Percentiles rank a stretch among this genome's conserved stretches.
Evolutionary conservation across 1,284 basidiomycete species (phyloP).

Genomic region (Pyrrhoderma lamaoense): DNA sequence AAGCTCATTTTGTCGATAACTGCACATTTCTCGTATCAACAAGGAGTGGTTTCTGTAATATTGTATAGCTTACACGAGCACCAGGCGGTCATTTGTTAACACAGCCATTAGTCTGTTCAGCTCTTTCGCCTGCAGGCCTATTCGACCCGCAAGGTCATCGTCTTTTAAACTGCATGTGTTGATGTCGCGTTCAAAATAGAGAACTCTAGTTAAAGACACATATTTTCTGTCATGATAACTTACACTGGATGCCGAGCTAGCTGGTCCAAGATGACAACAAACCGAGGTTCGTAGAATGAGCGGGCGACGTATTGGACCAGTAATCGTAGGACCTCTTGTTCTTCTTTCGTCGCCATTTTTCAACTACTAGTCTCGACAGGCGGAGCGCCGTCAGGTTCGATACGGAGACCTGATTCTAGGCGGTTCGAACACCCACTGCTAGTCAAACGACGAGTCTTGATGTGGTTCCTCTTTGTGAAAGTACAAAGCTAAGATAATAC

Average conservation of each 20-base stretch:
- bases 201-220: conserved; percentile 1
- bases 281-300: conserved; percentile 91
- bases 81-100: conserved; percentile 77
- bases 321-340: conserved; percentile 65
- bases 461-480: too few relatives aligned
- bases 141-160: conserved; percentile 82
- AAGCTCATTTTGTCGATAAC: conserved; percentile 80
- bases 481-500: too few relatives aligned
- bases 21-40: conserved; percentile 25
- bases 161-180: conserved; percentile 65
- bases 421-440: too few relatives aligned
- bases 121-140: conserved; percentile 89
- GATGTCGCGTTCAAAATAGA: not conserved
- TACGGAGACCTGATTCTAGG: too few relatives aligned
- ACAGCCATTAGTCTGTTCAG: conserved; percentile 87
- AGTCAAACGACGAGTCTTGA: too few relatives aligned
- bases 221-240: conserved; percentile 35
- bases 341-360: conserved; percentile 61
- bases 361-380: not conserved
- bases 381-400: too few relatives aligned
- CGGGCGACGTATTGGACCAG: conserved; percentile 91
- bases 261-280: conserved; percentile 88
- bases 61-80: conserved; percentile 60
- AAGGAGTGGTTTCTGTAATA: not conserved
- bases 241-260: conserved; percentile 88